Base-by-base conservation (phyloP, 768 basidiomycete species). In the Chalciporus sphaerocephalus region DNA sequence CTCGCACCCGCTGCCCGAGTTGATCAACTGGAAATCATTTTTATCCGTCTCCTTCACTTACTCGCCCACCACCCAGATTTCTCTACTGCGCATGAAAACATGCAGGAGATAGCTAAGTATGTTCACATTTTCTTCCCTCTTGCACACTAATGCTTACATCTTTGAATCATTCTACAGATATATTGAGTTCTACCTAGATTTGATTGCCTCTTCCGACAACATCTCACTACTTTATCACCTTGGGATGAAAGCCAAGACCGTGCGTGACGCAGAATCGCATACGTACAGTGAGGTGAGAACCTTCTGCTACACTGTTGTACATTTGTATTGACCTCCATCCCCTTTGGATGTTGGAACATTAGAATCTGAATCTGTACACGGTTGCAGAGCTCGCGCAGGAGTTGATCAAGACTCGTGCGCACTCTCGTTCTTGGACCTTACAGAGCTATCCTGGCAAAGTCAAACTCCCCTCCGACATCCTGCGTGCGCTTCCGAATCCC, bases 1-100 rank as follows among this genome's bases (percentile, higher is more conserved):
- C 59, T 81, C 57, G 58, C 71, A 15, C 50, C 58, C 81, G 85
- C 69, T 12, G 56, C 79, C 22, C 74, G 77, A 35, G 68, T 90
- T 13, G 75, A 82, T n/a, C 67, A 79, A 40, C 75, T 94, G 44
- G 95, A 97, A 62, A 68, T 85, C 44, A 79, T 85, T 2, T 88
- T 98, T 55, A 79, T 94, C 34, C 85, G 95, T 11, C 68, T 98
- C 4, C 74, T 98, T 9, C 88, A 93, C 58, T 66, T 93, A 1
- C 73, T 98, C 5, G 91, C 93, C 0, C 94, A 96, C 60, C 96
- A 99, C 61, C 95, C 95, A 4, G 96, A 99, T 65, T 94, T 92
- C 56, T 75, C 74, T 16, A 74, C 72, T 35, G 73, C 75, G 2
- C 75, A 79, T 28, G 86, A 88, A 25, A 83, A 83, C 33, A 63